Base-by-base conservation (phyloP, 257 asterid species). In the Solanum medicagineum region DNA sequence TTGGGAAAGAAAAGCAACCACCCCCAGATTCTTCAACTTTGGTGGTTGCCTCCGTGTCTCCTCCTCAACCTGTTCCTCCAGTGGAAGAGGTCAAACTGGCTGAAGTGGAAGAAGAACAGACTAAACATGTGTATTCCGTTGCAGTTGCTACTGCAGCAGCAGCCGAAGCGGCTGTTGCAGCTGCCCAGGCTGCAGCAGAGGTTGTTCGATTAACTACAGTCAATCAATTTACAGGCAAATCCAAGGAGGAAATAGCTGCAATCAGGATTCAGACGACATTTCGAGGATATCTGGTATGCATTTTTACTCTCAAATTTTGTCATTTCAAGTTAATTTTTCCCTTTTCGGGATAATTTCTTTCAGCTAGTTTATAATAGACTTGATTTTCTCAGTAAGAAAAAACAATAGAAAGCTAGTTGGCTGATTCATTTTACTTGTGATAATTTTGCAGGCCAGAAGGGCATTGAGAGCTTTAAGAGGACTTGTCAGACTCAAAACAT, bases 61-160 rank as follows among this genome's bases (percentile, higher is more conserved):
- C 91, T 79, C 90, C 95, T 54, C 92, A 16, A 53, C 89, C 91
- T 54, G 84, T 86, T 74, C 95, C 92, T 29, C 93, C 85, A 13
- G 80, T 89, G 89, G 95, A 92, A 89, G 94, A 91, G 91, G 92
- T 86, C 44, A 91, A 90, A 66, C 70, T 92, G 84, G 82, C 86
- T 9, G 97, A 95, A 87, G 91, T 32, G 11, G 97, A 93, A 84
- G 85, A 90, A 71, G 98, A 94, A 85, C 94, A 92, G 89, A 74
- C 93, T 6, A 86, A 90, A 66, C 88, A 74, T 47, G 85, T 84
- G 29, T 40, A 85, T 16, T 63, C 90, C 1, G 87, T 86, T 15
- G 90, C 90, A 36, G 87, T 66, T 53, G 87, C 90, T 13, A 86
- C 89, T 8, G 85, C 85, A 0, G 87, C 85, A 2, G 90, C 77